Conservation (phyloP, 2,329 filamentous ascomycete species). For the Furcasterigmium furcatum region DNA sequence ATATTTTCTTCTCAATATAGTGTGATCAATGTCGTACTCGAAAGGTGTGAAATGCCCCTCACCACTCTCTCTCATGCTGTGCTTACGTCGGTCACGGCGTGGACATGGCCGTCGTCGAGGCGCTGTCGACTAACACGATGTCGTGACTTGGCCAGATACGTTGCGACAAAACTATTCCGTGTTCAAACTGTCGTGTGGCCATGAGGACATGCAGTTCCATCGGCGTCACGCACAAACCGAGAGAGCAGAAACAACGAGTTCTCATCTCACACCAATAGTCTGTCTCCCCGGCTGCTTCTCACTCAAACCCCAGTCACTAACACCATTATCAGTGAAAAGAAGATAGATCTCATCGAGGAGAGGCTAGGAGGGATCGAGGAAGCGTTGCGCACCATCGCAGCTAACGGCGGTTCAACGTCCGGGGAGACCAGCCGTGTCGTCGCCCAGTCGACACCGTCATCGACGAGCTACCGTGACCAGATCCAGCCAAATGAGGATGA, state of each 20-base stretch:
- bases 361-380: slow-evolving; percentile 41
- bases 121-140: background rate
- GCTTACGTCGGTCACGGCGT: too few relatives aligned
- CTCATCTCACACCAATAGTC: slow-evolving; percentile 61
- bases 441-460: slow-evolving; percentile 13
- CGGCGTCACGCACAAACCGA: slow-evolving; percentile 50
- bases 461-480: slow-evolving; percentile 12
- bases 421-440: slow-evolving; percentile 12
- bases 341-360: slow-evolving; percentile 46
- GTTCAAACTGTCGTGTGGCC: slow-evolving; percentile 54
- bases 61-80: too few relatives aligned
- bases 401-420: slow-evolving; percentile 8
- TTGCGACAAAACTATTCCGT: slow-evolving; percentile 56
- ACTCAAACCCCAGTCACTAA: background rate
- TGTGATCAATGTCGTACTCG: slow-evolving; percentile 41
- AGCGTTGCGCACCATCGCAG: slow-evolving; percentile 34
- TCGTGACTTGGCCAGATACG: slow-evolving; percentile 41
- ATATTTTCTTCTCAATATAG: slow-evolving; percentile 20
- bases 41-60: slow-evolving; percentile 25
- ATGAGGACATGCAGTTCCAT: slow-evolving; percentile 52
- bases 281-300: slow-evolving; percentile 18
- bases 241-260: slow-evolving; percentile 52
- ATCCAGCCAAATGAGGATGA: slow-evolving; percentile 31
- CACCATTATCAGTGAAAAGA: slow-evolving; percentile 40
- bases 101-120: slow-evolving; percentile 3